Percentiles rank a stretch among this genome's conserved stretches.
These are phyloP conservation scores for Brassica juncea DNA, from an alignment of 345 rosid species.

Conservation along the genomic window DNA sequence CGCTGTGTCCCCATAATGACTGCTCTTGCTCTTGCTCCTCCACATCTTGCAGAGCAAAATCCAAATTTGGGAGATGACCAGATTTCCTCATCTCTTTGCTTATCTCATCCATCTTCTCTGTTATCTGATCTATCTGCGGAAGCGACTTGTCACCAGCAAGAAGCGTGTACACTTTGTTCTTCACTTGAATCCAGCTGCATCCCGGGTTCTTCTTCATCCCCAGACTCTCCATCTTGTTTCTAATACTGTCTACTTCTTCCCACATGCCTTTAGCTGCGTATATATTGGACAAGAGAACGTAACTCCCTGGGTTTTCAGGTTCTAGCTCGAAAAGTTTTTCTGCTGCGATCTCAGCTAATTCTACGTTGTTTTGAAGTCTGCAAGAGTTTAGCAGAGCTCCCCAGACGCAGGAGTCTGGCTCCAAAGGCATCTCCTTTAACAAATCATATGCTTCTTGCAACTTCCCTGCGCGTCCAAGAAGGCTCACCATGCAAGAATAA, in stretches of 20 bases:
- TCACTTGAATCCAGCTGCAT: slow-evolving; percentile 69
- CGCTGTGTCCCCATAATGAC: slow-evolving; percentile 61
- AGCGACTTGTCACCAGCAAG: slow-evolving; percentile 53
- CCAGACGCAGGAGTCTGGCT: slow-evolving; percentile 74
- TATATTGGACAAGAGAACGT: slow-evolving; percentile 63
- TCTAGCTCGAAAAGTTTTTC: slow-evolving; percentile 52
- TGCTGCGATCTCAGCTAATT: slow-evolving; percentile 56
- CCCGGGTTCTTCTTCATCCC: slow-evolving; percentile 72
- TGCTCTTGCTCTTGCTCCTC: slow-evolving; percentile 61
- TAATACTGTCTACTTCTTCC: slow-evolving; percentile 49
- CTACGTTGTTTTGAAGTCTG: slow-evolving; percentile 45
- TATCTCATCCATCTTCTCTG: slow-evolving; percentile 46
- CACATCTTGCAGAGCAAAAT: slow-evolving; percentile 47
- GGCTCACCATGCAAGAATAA: slow-evolving; percentile 78
- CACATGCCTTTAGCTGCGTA: slow-evolving; percentile 64
- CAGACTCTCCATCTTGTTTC: slow-evolving; percentile 56
- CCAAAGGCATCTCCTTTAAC: slow-evolving; percentile 60
- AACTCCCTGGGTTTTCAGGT: slow-evolving; percentile 62
- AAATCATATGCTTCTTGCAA: slow-evolving; percentile 63
- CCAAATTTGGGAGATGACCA: slow-evolving; percentile 38
- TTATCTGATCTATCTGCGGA: slow-evolving; percentile 41
- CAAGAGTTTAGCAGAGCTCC: slow-evolving; percentile 85
- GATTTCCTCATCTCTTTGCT: slow-evolving; percentile 45
- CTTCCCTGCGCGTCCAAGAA: slow-evolving; percentile 70
- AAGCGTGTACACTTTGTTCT: slow-evolving; percentile 50